Evolutionary conservation across 2,329 filamentous ascomycete species (phyloP).

Genomic region (Fusarium circinatum): DNA sequence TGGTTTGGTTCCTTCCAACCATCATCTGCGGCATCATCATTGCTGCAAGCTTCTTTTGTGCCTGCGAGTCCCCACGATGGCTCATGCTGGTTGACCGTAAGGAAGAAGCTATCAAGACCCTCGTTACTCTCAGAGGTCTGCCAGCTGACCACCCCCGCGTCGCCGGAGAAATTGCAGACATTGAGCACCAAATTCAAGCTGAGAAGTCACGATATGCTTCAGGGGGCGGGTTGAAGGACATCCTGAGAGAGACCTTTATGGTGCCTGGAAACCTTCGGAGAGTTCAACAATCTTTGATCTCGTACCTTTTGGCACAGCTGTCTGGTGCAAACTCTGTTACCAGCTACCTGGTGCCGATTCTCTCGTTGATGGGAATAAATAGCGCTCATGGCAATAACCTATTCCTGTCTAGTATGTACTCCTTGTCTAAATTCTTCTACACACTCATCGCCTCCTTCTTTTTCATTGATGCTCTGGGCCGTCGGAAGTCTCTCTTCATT

Average conservation of each 20-base stretch:
- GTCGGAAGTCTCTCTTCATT: conserved; percentile 47
- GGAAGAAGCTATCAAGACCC: conserved; percentile 37
- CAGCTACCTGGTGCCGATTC: conserved; percentile 55
- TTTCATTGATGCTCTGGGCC: background rate
- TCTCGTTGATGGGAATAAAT: conserved; percentile 45
- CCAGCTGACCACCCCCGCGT: conserved; percentile 42
- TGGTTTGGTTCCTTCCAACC: conserved; percentile 41
- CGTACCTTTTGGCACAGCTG: conserved; percentile 54
- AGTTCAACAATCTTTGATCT: conserved; percentile 51
- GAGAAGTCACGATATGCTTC: conserved; percentile 18
- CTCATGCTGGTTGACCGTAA: conserved; percentile 46
- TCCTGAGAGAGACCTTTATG: conserved; percentile 51
- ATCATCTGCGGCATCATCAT: conserved; percentile 42
- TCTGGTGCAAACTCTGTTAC: conserved; percentile 58
- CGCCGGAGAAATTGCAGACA: conserved; percentile 44
- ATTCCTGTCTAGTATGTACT: conserved; percentile 56
- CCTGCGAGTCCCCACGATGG: conserved; percentile 51
- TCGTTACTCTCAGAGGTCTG: conserved; percentile 42
- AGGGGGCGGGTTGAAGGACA: conserved; percentile 19
- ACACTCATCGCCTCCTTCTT: background rate
- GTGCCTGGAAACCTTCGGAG: conserved; percentile 53
- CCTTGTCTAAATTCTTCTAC: conserved; percentile 53
- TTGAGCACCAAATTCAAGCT: conserved; percentile 36
- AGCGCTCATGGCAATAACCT: conserved; percentile 47
- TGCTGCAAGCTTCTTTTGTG: conserved; percentile 47